Base-by-base conservation (phyloP, 177 flowering plant species). In the Telopea speciosissima region DNA sequence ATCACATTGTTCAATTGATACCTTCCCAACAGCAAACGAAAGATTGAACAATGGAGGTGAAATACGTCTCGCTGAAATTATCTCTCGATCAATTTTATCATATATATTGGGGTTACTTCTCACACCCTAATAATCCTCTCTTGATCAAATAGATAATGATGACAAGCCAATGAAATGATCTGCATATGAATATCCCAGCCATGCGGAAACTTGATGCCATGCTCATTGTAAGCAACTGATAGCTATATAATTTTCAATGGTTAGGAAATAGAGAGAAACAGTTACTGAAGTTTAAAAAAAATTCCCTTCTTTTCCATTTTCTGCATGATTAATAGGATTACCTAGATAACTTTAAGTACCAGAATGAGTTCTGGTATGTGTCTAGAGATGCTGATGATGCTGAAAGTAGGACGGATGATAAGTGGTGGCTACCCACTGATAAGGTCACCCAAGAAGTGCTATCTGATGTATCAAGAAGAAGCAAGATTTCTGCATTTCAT, bases 391-490 rank as follows among this genome's bases (percentile, higher is more conserved):
- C 74, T 0, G 77, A 80, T 1, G 89, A 88, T 3, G 73, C 82
- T 11, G 88, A 88, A 5, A 78, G 77, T 42, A 86, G 89, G 73
- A 78, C 81, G n/a, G 83, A 81, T 24, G 96, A 87, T 66, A 93
- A 89, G 77, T 93, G 98, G 98, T 93, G 98, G 98, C 76, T 88
- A 62, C 98, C 98, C 0, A 79, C 72, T 2, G 80, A 75, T 8
- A 89, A 83, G 75, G 93, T 93, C 63, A 90, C 97, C 2, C 79
- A 84, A 24, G 67, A 80, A 0, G 97, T 97, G 8, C 78, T 93
- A 19, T 90, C 97, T 11, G 94, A 92, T 22, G 71, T 40, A 7
- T 68, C 86, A 40, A 70, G 85, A 63, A 89, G 82, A 81, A 60
- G 22, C 26, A n/a, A 16, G 9, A n/a, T 58, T 24, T 7, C 54